Conservation (phyloP, 192 early-diverging fungal species). For the Funneliformis geosporum region DNA sequence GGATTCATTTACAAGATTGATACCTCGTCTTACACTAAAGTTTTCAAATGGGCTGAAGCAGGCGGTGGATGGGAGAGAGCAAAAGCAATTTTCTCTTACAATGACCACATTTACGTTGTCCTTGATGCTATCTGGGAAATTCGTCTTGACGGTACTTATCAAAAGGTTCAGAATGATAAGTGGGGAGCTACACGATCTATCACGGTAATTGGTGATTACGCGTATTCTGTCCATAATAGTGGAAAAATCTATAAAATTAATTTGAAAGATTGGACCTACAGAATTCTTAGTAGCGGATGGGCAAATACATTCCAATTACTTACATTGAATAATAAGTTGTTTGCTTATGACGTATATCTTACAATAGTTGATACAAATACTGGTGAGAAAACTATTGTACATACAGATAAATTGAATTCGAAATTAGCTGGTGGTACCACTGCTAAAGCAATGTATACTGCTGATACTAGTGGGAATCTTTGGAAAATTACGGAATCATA, state of each 20-base stretch:
- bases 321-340: conserved; percentile 1
- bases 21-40: neutral
- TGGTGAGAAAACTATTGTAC: neutral
- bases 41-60: conserved; percentile 1
- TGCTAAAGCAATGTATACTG: conserved; percentile 2
- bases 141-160: conserved; percentile 8
- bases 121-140: conserved; percentile 4
- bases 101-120: conserved; percentile 13
- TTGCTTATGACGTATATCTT: neutral
- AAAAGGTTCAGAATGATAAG: neutral
- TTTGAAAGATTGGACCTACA: conserved; percentile 1
- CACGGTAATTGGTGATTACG: conserved; percentile 1
- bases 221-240: conserved; percentile 1
- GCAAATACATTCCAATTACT: neutral
- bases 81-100: conserved; percentile 2
- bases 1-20: neutral
- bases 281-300: neutral
- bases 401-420: neutral
- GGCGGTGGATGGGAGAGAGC: neutral
- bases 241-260: neutral
- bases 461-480: neutral
- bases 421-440: neutral
- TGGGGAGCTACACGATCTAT: neutral
- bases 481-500: neutral
- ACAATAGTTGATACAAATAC: conserved; percentile 8